Conservation (phyloP, 257 asterid species). For the Craterostigma plantagineum region DNA sequence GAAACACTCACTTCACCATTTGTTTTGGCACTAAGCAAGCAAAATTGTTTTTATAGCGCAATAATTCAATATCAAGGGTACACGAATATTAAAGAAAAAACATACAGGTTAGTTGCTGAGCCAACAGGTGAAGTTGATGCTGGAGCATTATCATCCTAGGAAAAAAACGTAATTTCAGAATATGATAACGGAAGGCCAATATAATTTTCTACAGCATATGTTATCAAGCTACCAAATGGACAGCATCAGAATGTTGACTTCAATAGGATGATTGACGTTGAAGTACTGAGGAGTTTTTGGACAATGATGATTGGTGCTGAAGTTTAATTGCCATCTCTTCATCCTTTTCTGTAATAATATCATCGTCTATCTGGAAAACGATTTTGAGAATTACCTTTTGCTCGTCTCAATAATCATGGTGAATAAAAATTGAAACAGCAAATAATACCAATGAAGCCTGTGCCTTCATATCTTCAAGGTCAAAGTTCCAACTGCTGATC, state of each 20-base stretch:
- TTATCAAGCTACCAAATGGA: conserved; percentile 39
- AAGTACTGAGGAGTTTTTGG: conserved; percentile 23
- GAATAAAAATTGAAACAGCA: not conserved
- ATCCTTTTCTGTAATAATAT: conserved; percentile 38
- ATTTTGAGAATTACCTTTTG: conserved; percentile 8
- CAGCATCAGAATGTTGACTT: conserved; percentile 53
- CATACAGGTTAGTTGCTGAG: too few species aligned
- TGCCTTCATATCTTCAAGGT: conserved; percentile 71
- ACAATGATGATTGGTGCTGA: conserved; percentile 23
- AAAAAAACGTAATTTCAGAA: conserved; percentile 13
- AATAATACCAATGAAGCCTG: conserved; percentile 64
- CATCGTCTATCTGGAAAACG: conserved; percentile 70
- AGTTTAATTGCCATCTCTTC: conserved; percentile 32
- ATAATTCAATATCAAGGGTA: not conserved
- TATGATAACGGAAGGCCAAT: conserved; percentile 11
- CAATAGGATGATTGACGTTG: conserved; percentile 52
- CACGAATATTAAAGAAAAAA: not conserved
- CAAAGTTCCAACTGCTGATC: conserved; percentile 63
- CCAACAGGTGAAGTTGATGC: conserved; percentile 25
- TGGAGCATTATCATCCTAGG: conserved; percentile 56
- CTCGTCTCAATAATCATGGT: not conserved
- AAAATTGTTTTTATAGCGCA: conserved; percentile 7
- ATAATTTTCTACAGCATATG: conserved; percentile 1
- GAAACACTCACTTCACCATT: conserved; percentile 24
- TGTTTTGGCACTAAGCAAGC: conserved; percentile 6